Conservation (phyloP, 495 filamentous ascomycete species). For the Lichina pygmaea region DNA sequence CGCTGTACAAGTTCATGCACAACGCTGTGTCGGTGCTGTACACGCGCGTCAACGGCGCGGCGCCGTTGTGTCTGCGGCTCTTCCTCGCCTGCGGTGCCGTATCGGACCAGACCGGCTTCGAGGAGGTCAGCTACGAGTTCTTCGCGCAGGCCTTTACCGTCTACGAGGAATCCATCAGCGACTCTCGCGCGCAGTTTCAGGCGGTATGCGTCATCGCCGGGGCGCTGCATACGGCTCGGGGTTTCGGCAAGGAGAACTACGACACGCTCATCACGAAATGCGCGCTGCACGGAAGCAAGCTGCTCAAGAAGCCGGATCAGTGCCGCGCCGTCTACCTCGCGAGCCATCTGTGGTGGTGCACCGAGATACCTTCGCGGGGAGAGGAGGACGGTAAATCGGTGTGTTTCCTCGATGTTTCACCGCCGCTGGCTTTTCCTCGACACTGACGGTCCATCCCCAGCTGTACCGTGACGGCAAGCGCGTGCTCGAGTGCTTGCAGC, state of each 20-base stretch:
- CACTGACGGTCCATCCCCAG: slow-evolving; percentile 19
- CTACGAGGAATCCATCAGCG: slow-evolving; percentile 86
- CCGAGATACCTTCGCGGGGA: slow-evolving; percentile 53
- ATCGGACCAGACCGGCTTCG: slow-evolving; percentile 73
- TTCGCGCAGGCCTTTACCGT: slow-evolving; percentile 97
- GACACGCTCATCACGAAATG: slow-evolving; percentile 96
- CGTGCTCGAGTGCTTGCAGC: slow-evolving; percentile 85
- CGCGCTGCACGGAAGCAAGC: slow-evolving; percentile 84
- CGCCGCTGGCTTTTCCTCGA: background rate
- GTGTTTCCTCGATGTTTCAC: slow-evolving; percentile 12
- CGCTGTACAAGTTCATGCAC: slow-evolving; percentile 89
- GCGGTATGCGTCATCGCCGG: slow-evolving; percentile 86
- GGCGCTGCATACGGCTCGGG: slow-evolving; percentile 58
- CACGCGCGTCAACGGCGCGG: slow-evolving; percentile 55
- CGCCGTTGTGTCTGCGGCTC: slow-evolving; percentile 65
- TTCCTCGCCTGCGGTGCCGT: slow-evolving; percentile 83
- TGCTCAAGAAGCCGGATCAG: slow-evolving; percentile 94
- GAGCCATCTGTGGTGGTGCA: slow-evolving; percentile 93
- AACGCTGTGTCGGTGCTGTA: slow-evolving; percentile 68
- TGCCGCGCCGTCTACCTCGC: slow-evolving; percentile 90
- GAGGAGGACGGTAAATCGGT: slow-evolving; percentile 70
- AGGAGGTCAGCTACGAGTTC: slow-evolving; percentile 93
- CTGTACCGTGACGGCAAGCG: slow-evolving; percentile 93
- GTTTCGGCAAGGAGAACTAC: slow-evolving; percentile 89
- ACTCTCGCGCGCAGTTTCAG: slow-evolving; percentile 90